Evolutionary conservation across 805 yeast genomes (phyloP).

Genomic region (Blastobotrys terrestris): DNA sequence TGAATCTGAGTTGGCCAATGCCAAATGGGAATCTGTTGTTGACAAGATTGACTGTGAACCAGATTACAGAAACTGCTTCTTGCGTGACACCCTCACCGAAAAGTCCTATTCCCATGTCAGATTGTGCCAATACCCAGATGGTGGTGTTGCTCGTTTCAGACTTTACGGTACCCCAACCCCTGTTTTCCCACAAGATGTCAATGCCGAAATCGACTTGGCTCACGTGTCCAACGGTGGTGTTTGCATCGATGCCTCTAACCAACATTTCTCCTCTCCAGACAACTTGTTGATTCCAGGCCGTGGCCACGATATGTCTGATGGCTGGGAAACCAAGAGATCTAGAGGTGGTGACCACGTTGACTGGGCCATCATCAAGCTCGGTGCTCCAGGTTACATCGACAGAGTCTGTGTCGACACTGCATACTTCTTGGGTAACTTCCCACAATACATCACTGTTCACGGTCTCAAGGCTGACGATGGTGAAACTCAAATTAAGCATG

Average conservation of each 20-base stretch:
- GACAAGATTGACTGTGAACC: slow-evolving; percentile 82
- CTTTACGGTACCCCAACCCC: slow-evolving; percentile 80
- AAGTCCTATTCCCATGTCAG: slow-evolving; percentile 70
- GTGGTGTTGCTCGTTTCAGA: slow-evolving; percentile 94
- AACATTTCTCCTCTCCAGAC: slow-evolving; percentile 90
- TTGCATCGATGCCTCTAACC: slow-evolving; percentile 76
- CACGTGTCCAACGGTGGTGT: slow-evolving; percentile 84
- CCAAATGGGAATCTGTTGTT: slow-evolving; percentile 67
- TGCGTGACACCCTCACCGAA: slow-evolving; percentile 53
- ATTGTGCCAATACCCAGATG: slow-evolving; percentile 93
- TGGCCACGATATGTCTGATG: slow-evolving; percentile 95
- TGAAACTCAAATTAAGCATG: slow-evolving; percentile 35
- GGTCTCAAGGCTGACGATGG: slow-evolving; percentile 40
- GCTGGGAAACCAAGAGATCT: slow-evolving; percentile 96
- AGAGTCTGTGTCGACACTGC: slow-evolving; percentile 81
- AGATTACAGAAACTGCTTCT: slow-evolving; percentile 75
- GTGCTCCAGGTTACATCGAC: slow-evolving; percentile 52
- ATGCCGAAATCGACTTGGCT: slow-evolving; percentile 62
- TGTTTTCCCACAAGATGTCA: slow-evolving; percentile 45
- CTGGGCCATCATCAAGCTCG: slow-evolving; percentile 84
- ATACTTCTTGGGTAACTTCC: slow-evolving; percentile 91
- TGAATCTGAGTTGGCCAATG: slow-evolving; percentile 25
- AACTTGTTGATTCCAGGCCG: slow-evolving; percentile 88
- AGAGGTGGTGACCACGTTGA: slow-evolving; percentile 79
- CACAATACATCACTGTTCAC: slow-evolving; percentile 69